Base-by-base conservation (phyloP, 1,284 basidiomycete genomes). In the Pulveroboletus sp. region DNA sequence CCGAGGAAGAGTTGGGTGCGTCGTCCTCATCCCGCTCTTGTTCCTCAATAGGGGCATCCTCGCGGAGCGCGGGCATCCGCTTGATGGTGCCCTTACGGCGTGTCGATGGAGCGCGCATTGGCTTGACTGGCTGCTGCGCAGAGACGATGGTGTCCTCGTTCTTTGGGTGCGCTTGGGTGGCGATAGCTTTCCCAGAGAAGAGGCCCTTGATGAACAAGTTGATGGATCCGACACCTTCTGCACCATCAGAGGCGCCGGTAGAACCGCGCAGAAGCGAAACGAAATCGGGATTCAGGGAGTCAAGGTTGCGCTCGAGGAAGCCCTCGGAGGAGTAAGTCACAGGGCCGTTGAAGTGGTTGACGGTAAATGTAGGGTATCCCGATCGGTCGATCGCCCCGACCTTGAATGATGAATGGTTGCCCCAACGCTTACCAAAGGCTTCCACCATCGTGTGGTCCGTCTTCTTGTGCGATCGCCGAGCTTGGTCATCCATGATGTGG, bases 401-500 rank as follows among this genome's bases (percentile, higher is more conserved):
- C 73, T 94, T 92, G 84, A 98, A 98, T 1, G 88, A 90, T 0
- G 89, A 83, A 69, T 98, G 95, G 66, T 94, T 96, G 6, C 87
- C 91, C 93, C 95, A 98, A 5, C 95, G 85, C 75, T 98, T 98
- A 52, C 84, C 80, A 70, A 98, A 94, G 0, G 95, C 92, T 63
- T 98, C 94, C 18, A 96, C 86, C 94, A 98, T 97, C 5, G 91
- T 94, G 56, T 89, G 82, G 67, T 98, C 93, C 9, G 88, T 94
- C 85, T 96, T 96, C 77, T 94, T 95, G 35, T 91, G 87, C 60
- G 84, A 82, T 40, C 91, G 82, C 18, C 89, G 82, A 12, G 94
- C 91, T 74, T 98, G 94, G 69, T 99, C 96, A 70, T 98, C 96
- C 87, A 98, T 94, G 73, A 98, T 98, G 70, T 96, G 93, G 51